Percentiles rank a stretch among this genome's conserved stretches.
Conservation (phyloP, 805 yeast genomes). For the Saturnispora ahearnii region DNA sequence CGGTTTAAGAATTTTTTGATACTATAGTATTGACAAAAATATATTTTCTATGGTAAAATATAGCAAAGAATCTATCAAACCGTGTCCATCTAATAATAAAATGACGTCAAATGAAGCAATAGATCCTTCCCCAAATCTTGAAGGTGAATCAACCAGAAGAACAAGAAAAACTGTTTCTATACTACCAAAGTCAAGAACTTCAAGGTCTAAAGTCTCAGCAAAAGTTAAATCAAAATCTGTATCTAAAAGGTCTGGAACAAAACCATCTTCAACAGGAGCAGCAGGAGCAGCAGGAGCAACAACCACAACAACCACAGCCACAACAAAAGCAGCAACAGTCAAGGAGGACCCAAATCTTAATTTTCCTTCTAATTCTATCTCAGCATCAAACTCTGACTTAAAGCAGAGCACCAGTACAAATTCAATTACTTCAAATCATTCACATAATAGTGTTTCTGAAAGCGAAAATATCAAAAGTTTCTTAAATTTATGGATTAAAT, state of each 20-base stretch:
- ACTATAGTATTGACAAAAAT: too few relatives aligned
- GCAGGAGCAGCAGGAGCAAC: too few relatives aligned
- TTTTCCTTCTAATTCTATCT: too few relatives aligned
- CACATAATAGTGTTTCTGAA: background rate
- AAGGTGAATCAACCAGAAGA: background rate
- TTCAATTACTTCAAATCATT: background rate
- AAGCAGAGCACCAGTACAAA: too few relatives aligned
- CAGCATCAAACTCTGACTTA: too few relatives aligned
- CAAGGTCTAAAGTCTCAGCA: background rate
- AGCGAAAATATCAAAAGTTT: background rate
- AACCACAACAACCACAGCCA: too few relatives aligned
- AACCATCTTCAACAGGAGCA: background rate
- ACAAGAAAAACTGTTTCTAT: background rate
- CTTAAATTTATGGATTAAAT: conserved; percentile 35
- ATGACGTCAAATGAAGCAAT: background rate
- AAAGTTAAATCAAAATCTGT: background rate
- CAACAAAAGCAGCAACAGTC: background rate
- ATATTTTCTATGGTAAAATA: background rate
- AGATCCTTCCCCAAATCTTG: background rate
- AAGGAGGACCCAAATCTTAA: background rate
- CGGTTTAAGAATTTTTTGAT: too few relatives aligned
- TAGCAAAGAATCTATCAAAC: background rate
- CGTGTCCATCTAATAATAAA: background rate
- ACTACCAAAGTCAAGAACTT: background rate
- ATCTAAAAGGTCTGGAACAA: background rate